Base-by-base conservation (phyloP, 805 yeast species). In the Pichia membranifaciens region DNA sequence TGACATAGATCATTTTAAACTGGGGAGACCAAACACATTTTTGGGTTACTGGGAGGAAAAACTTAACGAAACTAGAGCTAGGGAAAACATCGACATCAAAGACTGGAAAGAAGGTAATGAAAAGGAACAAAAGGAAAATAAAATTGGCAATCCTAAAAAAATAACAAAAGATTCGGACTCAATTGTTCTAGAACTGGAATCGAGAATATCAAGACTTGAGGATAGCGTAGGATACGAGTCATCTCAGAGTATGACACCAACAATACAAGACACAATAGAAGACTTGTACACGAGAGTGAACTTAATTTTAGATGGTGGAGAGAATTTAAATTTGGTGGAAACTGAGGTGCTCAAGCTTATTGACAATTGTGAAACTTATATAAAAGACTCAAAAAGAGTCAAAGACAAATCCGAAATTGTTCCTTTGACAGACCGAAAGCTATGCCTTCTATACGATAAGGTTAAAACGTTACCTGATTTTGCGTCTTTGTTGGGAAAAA, bases 271-370 rank as follows among this genome's bases (percentile, higher is more conserved):
- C 3, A 44, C 48, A 17, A 51, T 64, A 4, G 57, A 58, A 42
- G 66, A 64, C 49, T 39, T 64, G 5, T 54, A 59, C 32, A 46
- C 61, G 37, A 44, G 54, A 31, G 20, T 58, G 1, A 54, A 56
- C 25, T 5, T 64, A 10, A 22, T 62, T 2, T 18, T 53, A 3
- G 54, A 54, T 21, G 55, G 58, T 3, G 52, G 52, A 3, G 45
- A 41, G 16, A 39, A 53, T 4, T 16, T 45, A 4, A 42, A 51
- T 5, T 54, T 55, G 18, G 52, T 59, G 7, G 52, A 49, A 17
- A 20, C 37, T 2, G 46, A 55, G 17, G 33, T 64, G 2, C 51
- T 45, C 1, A 34, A 21, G 12, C 23, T 61, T 8, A 31, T 45
- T 6, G 21, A 39, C 1, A 47, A 47, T 28, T 35, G 56, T 5